These are phyloP conservation scores for Pseudogymnoascus sp. DNA, from an alignment of 2,329 filamentous ascomycete genomes.

Conservation along the genomic window DNA sequence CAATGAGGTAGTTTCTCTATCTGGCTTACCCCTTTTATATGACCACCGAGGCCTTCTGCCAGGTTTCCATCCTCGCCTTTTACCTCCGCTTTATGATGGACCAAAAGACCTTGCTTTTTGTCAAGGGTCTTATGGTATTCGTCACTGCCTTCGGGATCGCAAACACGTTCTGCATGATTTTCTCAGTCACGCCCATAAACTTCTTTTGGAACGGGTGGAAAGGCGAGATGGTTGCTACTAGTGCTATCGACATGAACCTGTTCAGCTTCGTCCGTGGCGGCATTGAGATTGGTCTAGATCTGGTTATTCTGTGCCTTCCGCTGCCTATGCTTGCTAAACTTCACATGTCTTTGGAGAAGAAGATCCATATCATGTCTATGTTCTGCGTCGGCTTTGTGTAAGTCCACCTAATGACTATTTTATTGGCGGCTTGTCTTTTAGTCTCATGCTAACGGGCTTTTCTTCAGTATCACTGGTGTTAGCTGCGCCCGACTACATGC, in stretches of 20 bases:
- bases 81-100: slow-evolving; percentile 30
- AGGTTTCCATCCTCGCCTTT: slow-evolving; percentile 30
- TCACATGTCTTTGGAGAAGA: slow-evolving; percentile 14
- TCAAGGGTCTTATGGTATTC: slow-evolving; percentile 24
- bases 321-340: slow-evolving; percentile 6
- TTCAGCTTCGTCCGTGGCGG: slow-evolving; percentile 34
- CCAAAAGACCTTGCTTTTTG: slow-evolving; percentile 18
- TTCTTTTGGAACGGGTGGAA: slow-evolving; percentile 39
- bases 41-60: slow-evolving; percentile 26
- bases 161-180: slow-evolving; percentile 29
- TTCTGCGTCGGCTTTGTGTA: slow-evolving; percentile 13
- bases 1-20: slow-evolving; percentile 24
- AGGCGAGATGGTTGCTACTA: slow-evolving; percentile 30
- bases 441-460: background rate
- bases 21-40: slow-evolving; percentile 31
- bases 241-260: slow-evolving; percentile 32
- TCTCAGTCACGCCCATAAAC: slow-evolving; percentile 34
- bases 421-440: background rate
- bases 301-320: slow-evolving; percentile 11
- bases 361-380: slow-evolving; percentile 13
- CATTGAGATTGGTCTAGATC: slow-evolving; percentile 12
- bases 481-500: slow-evolving; percentile 7
- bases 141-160: slow-evolving; percentile 26
- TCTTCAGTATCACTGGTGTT: slow-evolving; percentile 10
- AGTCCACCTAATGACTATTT: background rate